Percentiles rank a stretch among this genome's conserved stretches.
phyloP scores from a whole-genome alignment of 805 yeast genomes.

The Kluyveromyces nonfermentans region DNA sequence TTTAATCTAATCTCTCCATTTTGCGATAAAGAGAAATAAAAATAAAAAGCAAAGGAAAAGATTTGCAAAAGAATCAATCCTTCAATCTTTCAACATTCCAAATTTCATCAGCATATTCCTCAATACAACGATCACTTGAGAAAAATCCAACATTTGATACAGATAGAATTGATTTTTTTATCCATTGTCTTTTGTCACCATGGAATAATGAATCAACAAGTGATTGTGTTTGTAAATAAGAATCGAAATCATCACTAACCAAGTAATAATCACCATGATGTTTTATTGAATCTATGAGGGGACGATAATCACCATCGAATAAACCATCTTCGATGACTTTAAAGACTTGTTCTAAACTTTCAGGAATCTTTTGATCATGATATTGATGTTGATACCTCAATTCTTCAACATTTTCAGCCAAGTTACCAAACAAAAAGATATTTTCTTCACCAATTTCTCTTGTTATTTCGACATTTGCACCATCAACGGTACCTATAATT shows the following conservation, averaged over 20 bases:
- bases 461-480: constrained; percentile 92
- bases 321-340: constrained; percentile 53
- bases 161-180: constrained; percentile 59
- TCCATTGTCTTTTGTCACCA: constrained; percentile 61
- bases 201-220: constrained; percentile 63
- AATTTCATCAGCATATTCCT: constrained; percentile 83
- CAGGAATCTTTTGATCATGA: constrained; percentile 47
- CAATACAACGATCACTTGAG: constrained; percentile 81
- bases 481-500: constrained; percentile 92
- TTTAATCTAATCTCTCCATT: too few species aligned
- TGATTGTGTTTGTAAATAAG: constrained; percentile 73
- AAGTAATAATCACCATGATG: constrained; percentile 78
- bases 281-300: constrained; percentile 60
- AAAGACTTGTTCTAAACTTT: constrained; percentile 53
- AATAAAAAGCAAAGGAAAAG: not conserved
- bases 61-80: constrained; percentile 8
- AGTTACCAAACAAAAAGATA: constrained; percentile 83
- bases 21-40: too few species aligned
- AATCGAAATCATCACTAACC: constrained; percentile 82
- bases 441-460: constrained; percentile 91
- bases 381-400: constrained; percentile 66
- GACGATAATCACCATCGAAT: constrained; percentile 53
- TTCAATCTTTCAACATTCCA: constrained; percentile 80
- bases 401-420: constrained; percentile 83
- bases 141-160: constrained; percentile 95